Evolutionary conservation across 441 rosid species (phyloP), one percentile per base, ranked within the genome.

Genomic region (Pelargonium exstipulatum): DNA sequence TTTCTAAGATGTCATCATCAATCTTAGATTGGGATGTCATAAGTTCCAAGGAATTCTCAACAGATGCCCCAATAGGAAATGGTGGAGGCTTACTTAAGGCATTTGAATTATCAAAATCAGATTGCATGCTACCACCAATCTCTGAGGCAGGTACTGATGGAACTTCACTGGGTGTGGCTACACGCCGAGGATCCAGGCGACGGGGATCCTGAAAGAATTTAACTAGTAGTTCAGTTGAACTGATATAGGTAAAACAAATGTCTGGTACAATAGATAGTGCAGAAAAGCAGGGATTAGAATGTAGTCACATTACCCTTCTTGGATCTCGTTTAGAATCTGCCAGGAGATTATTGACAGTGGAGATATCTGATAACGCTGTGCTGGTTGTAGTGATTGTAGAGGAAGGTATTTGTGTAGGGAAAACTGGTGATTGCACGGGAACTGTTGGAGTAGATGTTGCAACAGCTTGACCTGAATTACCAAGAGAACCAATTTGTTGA

Each of bases 321-420:
- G 98, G 96, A 83, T 96, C 98, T 26, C 98, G 97, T 80, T 86
- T 96, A 60, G 90, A 79, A 81, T 96, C 99, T 32, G 82, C 71
- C 49, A 79, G 77, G 35, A 74, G 14, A 71, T 80, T 84, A 78
- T 81, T 86, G 75, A 72, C 70, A 72, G 75, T 69, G 60, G 90
- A 71, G 68, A 77, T 68, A 69, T 87, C 95, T 49, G 96, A 78
- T n/a, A 71, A 55, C 61, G 81, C 64, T 64, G 86, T 77, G 69
- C 73, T 83, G 62, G 75, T 65, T 75, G 83, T 69, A 74, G 72
- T 71, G 68, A 76, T 67, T 72, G 84, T 74, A 76, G 87, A 72
- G 62, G 73, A 53, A 62, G 87, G 78, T 72, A 77, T 60, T 68
- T 82, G 90, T 65, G 81, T 68, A 46, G 75, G 55, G 35, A 84